Percentiles rank a stretch among this genome's conserved stretches.
Evolutionary conservation across 2,329 filamentous ascomycete species (phyloP).

Genomic region (Geoglossum cookeanum): DNA sequence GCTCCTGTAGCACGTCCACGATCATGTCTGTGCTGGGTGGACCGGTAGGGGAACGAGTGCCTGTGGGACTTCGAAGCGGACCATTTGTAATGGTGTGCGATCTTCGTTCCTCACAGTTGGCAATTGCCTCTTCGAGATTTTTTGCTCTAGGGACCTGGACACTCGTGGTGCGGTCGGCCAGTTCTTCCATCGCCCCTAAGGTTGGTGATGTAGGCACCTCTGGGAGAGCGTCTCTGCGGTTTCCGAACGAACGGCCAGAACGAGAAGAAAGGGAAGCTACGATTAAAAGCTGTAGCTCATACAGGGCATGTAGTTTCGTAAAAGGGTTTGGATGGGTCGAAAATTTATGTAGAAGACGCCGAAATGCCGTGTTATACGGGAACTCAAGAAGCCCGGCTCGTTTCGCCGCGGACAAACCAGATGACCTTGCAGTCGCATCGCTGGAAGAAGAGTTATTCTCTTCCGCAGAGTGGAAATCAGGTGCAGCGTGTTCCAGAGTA

Average conservation of each 20-base stretch:
- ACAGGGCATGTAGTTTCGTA: conserved; percentile 63
- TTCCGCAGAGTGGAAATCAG: conserved; percentile 23
- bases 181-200: conserved; percentile 24
- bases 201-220: conserved; percentile 19
- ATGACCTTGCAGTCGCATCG: conserved; percentile 24
- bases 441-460: conserved; percentile 27
- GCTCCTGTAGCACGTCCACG: conserved; percentile 42
- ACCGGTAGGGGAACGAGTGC: conserved; percentile 20
- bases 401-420: conserved; percentile 18
- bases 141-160: conserved; percentile 29
- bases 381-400: conserved; percentile 36
- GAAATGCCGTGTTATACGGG: conserved; percentile 64
- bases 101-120: conserved; percentile 49
- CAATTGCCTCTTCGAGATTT: conserved; percentile 43
- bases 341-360: conserved; percentile 64
- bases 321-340: conserved; percentile 78
- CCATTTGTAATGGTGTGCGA: conserved; percentile 30
- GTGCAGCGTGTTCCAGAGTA: conserved; percentile 21
- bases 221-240: conserved; percentile 21
- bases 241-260: conserved; percentile 25
- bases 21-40: conserved; percentile 43
- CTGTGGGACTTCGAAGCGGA: conserved; percentile 9
- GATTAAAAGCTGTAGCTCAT: conserved; percentile 68
- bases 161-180: conserved; percentile 24
- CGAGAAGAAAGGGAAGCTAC: conserved; percentile 49